phyloP scores from a whole-genome alignment of 345 rosid species.

The Firmiana major region DNA sequence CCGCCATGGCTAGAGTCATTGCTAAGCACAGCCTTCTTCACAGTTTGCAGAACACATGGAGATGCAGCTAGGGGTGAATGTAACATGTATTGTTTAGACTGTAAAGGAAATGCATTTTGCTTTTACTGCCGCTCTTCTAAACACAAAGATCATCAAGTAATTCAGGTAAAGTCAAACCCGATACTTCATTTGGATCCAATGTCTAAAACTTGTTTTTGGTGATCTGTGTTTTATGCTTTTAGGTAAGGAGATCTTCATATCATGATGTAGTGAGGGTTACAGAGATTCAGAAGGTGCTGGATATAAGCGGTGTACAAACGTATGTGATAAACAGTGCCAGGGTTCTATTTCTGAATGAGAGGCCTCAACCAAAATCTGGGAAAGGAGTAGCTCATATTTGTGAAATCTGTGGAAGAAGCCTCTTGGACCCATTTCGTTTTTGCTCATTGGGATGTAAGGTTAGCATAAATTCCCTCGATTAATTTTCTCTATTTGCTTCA shows the following conservation, averaged over 20 bases:
- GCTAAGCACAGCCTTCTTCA: slow-evolving; percentile 58
- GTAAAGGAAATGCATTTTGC: slow-evolving; percentile 61
- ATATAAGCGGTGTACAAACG: slow-evolving; percentile 81
- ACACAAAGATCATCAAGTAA: slow-evolving; percentile 74
- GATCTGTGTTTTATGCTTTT: not conserved
- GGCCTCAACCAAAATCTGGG: slow-evolving; percentile 66
- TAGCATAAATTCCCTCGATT: slow-evolving; percentile 3
- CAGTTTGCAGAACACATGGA: slow-evolving; percentile 52
- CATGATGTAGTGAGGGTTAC: slow-evolving; percentile 86
- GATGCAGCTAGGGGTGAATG: slow-evolving; percentile 72
- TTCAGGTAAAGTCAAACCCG: slow-evolving; percentile 45
- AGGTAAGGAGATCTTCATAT: slow-evolving; percentile 89
- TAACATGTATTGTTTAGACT: slow-evolving; percentile 85
- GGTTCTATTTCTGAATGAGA: slow-evolving; percentile 76
- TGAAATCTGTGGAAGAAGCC: slow-evolving; percentile 78
- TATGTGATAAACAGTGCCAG: slow-evolving; percentile 89
- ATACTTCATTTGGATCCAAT: not conserved
- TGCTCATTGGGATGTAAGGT: slow-evolving; percentile 98
- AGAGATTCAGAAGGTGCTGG: slow-evolving; percentile 70
- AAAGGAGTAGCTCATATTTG: slow-evolving; percentile 58
- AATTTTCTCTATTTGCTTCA: not conserved
- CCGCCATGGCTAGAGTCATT: slow-evolving; percentile 81
- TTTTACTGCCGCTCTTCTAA: slow-evolving; percentile 75
- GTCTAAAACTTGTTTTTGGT: not conserved
- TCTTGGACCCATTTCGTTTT: slow-evolving; percentile 78